Percentiles rank a stretch among this genome's conserved stretches.
Evolutionary conservation across 768 basidiomycete genomes (phyloP).

Genomic region (Suillus subaureus): DNA sequence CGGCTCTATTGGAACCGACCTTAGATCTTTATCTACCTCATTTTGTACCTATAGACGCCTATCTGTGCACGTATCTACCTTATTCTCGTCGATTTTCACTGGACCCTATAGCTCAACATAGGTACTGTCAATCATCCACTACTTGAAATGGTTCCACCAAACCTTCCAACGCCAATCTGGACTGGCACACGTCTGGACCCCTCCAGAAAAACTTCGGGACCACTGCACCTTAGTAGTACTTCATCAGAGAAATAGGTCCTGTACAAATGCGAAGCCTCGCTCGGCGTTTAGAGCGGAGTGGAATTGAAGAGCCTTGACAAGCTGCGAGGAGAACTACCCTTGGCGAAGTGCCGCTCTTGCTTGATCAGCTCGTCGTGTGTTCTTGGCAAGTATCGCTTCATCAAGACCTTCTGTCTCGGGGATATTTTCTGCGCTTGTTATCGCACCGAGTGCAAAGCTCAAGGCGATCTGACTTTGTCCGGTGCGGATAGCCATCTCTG

Average conservation of each 20-base stretch:
- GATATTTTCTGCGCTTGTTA: constrained; percentile 1
- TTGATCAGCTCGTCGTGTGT: constrained; percentile 7
- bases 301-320: background rate
- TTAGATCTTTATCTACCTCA: too few relatives aligned
- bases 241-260: background rate
- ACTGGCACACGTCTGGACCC: background rate
- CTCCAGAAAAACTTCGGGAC: background rate
- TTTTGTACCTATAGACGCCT: too few relatives aligned
- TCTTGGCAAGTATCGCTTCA: background rate
- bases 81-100: too few relatives aligned
- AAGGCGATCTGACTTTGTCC: constrained; percentile 3
- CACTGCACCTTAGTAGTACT: background rate
- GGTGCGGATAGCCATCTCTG: constrained; percentile 30
- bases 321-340: background rate
- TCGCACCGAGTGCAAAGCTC: constrained; percentile 6
- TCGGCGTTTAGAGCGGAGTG: background rate
- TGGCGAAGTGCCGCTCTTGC: constrained; percentile 3
- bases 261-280: background rate
- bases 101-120: background rate
- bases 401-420: constrained; percentile 4
- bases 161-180: constrained; percentile 1
- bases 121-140: background rate
- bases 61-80: too few relatives aligned
- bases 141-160: background rate
- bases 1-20: background rate